phyloP scores from a whole-genome alignment of 2,329 filamentous ascomycete genomes.

The Botrytis fabae region DNA sequence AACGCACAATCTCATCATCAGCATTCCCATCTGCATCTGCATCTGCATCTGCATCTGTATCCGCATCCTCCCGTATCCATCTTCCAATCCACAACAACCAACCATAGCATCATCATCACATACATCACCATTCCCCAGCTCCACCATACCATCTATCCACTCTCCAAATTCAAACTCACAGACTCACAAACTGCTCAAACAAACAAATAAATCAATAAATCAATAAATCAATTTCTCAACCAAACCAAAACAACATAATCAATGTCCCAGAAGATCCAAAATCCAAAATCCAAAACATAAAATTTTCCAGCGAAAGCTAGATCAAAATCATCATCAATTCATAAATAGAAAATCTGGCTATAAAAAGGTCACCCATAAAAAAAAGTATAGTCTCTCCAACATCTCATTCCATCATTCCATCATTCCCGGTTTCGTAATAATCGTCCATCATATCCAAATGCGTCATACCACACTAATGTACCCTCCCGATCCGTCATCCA shows the following conservation, averaged over 20 bases:
- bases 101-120: neutral
- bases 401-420: neutral
- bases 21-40: neutral
- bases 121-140: neutral
- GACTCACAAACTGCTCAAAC: neutral
- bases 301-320: neutral
- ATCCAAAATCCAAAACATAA: neutral
- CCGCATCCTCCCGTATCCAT: neutral
- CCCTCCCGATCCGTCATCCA: conserved; percentile 6
- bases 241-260: neutral
- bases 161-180: neutral
- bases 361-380: neutral
- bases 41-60: neutral
- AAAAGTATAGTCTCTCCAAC: neutral
- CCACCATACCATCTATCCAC: neutral
- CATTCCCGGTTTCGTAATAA: neutral
- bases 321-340: conserved; percentile 15
- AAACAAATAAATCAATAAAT: neutral
- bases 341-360: neutral
- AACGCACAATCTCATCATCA: conserved; percentile 1
- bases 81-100: conserved; percentile 3
- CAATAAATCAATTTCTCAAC: neutral
- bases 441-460: conserved; percentile 7
- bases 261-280: neutral
- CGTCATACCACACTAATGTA: conserved; percentile 9